phyloP scores from a whole-genome alignment of 2,329 filamentous ascomycete species.

The Monilinia aucupariae region DNA sequence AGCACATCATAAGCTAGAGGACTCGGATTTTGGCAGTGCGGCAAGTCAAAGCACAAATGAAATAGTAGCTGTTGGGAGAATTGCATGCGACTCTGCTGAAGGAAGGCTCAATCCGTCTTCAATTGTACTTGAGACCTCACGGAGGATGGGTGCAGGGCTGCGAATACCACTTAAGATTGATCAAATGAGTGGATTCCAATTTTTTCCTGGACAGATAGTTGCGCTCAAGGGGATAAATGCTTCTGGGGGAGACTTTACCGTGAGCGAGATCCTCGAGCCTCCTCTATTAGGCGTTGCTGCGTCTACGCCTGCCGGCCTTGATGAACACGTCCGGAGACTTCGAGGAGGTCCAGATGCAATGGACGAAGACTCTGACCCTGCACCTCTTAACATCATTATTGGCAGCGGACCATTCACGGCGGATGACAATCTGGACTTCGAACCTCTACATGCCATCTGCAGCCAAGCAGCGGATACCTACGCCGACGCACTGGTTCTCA shows the following conservation, averaged over 20 bases:
- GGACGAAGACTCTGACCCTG: conserved; percentile 51
- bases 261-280: conserved; percentile 67
- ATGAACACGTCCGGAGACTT: conserved; percentile 63
- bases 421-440: conserved; percentile 86
- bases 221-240: conserved; percentile 82
- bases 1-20: conserved; percentile 68
- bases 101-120: conserved; percentile 82
- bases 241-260: conserved; percentile 75
- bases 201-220: conserved; percentile 93
- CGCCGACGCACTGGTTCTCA: conserved; percentile 73
- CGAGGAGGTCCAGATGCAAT: conserved; percentile 58
- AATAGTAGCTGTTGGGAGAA: conserved; percentile 83
- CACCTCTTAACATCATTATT: conserved; percentile 70
- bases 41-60: conserved; percentile 79
- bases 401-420: conserved; percentile 87
- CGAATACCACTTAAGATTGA: conserved; percentile 76
- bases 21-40: conserved; percentile 80
- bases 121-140: conserved; percentile 80
- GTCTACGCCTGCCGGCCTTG: conserved; percentile 59
- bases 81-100: conserved; percentile 81
- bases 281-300: conserved; percentile 72
- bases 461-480: conserved; percentile 66
- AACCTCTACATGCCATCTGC: conserved; percentile 78
- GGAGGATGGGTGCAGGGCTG: conserved; percentile 74
- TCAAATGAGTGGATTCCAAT: conserved; percentile 63